Base-by-base conservation (phyloP, 495 filamentous ascomycete species). In the Podospora didyma region DNA sequence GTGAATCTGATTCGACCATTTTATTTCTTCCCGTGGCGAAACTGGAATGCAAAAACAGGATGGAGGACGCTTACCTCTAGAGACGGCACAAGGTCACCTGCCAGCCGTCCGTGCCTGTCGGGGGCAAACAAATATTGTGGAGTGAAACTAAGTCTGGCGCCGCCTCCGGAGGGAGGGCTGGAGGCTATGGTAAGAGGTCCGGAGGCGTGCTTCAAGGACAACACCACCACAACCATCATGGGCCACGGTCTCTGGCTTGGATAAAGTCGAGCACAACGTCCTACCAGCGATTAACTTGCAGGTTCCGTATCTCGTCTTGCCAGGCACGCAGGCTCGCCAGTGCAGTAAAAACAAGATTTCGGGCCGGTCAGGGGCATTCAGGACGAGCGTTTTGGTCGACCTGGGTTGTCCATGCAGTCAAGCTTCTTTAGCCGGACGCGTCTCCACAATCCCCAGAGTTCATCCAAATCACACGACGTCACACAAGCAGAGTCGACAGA, bases 361-460 rank as follows among this genome's bases (percentile, higher is more conserved):
- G 49, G 49, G 6, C 16, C 49, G 39, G 49, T 21, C 20, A 49
- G 19, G 37, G 16, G 20, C 35, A 7, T 7, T 28, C 28, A 17
- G 26, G 26, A 51, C 6, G 10, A n/a, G n/a, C n/a, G n/a, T n/a
- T n/a, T n/a, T 3, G 26, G 26, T 31, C 9, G 17, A 11, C 34
- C 51, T 19, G 16, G 51, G 37, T 54, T 31, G 3, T 21, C 21
- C 39, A 31, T 34, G 42, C 42, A 54, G 6, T 42, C n/a, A 22
- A 17, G 14, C 20, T 12, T 9, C 16, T 19, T 54, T 54, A 54
- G 51, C 49, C 49, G 48, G 42, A 35, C 55, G 21, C 23, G 19
- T 16, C n/a, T 23, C 48, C 55, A 47, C 37, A 37, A 16, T 28
- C 49, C 48, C 48, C 48, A 58, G 55, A 47, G 41, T 52, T 41